A percentile compares a stretch with the other conserved stretches of the same genome.
Conservation (phyloP, 805 yeast genomes). For the Pichia pseudocactophila region DNA sequence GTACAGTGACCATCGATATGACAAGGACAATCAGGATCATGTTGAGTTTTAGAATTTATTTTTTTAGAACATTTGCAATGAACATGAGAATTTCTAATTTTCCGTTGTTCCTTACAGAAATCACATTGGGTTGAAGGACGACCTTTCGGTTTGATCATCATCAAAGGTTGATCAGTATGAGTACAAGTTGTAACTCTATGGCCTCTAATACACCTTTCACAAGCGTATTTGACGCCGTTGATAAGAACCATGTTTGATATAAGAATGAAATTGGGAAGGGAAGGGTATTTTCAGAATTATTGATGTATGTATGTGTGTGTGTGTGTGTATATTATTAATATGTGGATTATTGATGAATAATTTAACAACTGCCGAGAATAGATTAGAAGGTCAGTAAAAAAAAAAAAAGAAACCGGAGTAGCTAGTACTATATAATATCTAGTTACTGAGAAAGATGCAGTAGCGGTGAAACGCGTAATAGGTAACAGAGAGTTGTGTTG, state of each 20-base stretch:
- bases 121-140: conserved; percentile 89
- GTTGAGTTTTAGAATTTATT: conserved; percentile 22
- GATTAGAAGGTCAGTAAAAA: no score
- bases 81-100: conserved; percentile 55
- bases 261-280: background rate
- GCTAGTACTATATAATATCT: no score
- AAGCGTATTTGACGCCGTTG: conserved; percentile 91
- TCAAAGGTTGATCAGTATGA: conserved; percentile 83
- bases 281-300: background rate
- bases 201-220: conserved; percentile 92
- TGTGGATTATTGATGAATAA: no score
- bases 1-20: conserved; percentile 25
- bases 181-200: conserved; percentile 92
- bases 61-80: conserved; percentile 62
- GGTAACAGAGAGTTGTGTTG: no score
- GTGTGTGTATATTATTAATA: no score
- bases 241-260: conserved; percentile 62
- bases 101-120: conserved; percentile 73
- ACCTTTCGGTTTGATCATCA: conserved; percentile 94
- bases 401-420: no score
- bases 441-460: no score
- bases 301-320: no score
- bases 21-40: conserved; percentile 26
- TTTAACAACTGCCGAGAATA: no score
- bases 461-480: no score